Percentiles rank a stretch among this genome's conserved stretches.
These are phyloP conservation scores for Suhomyces sp. DNA, from an alignment of 805 yeast species.

Conservation along the genomic window DNA sequence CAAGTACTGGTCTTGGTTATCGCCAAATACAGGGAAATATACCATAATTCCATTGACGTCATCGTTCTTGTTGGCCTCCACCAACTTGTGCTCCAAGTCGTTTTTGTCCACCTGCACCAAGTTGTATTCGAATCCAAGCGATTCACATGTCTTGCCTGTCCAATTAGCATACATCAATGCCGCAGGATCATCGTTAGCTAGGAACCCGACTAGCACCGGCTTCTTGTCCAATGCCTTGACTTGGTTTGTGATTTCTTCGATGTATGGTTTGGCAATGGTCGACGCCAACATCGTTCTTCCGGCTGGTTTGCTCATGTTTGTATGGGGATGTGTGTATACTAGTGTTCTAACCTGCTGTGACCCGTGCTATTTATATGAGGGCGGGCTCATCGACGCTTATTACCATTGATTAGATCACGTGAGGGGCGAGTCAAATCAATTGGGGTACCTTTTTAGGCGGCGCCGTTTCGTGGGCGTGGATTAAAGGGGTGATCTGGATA, in stretches of 20 bases:
- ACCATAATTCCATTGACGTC: conserved; percentile 90
- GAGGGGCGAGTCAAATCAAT: conserved; percentile 2
- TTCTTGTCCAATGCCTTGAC: conserved; percentile 51
- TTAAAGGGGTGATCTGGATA: too few relatives aligned
- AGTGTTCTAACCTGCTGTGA: too few relatives aligned
- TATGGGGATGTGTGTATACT: too few relatives aligned
- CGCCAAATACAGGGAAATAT: conserved; percentile 95
- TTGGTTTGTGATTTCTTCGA: conserved; percentile 63
- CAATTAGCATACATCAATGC: conserved; percentile 93
- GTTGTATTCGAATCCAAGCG: conserved; percentile 83
- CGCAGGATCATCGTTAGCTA: conserved; percentile 93
- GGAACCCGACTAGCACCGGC: conserved; percentile 84
- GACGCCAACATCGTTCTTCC: conserved; percentile 87
- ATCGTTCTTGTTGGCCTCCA: conserved; percentile 77
- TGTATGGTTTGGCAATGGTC: conserved; percentile 77
- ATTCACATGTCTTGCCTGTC: conserved; percentile 88
- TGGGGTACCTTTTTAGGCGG: too few relatives aligned
- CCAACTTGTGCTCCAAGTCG: conserved; percentile 76
- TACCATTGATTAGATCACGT: conserved; percentile 5
- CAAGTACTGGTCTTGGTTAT: conserved; percentile 89
- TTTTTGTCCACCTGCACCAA: conserved; percentile 73
- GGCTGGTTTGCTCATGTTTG: conserved; percentile 40
- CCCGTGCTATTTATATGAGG: neutral
- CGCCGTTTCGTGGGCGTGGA: too few relatives aligned
- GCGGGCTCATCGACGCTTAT: neutral